These are phyloP conservation scores for Diaporthe eres DNA, from an alignment of 2,329 filamentous ascomycete genomes.

Conservation along the genomic window DNA sequence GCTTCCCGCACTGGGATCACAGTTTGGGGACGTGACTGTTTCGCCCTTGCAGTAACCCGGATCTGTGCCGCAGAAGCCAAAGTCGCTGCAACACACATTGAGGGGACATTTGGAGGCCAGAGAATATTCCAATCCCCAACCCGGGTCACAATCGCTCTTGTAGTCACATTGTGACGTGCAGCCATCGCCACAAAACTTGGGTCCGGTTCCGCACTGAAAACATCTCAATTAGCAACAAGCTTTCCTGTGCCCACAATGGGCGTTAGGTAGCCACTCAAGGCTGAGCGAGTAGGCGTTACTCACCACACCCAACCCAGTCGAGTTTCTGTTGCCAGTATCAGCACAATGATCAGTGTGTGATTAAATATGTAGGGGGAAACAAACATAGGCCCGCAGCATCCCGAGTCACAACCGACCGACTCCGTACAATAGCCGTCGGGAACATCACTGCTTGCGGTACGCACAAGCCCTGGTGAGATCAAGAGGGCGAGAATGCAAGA, in stretches of 20 bases:
- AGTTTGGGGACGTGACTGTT: not conserved
- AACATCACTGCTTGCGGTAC: not conserved
- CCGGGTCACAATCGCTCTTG: not conserved
- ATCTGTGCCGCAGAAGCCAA: not conserved
- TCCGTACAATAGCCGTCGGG: not conserved
- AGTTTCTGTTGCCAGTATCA: not conserved
- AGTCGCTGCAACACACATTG: not conserved
- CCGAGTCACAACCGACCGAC: not conserved
- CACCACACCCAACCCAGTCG: not conserved
- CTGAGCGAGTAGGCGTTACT: not conserved
- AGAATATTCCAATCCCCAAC: not conserved
- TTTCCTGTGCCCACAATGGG: too few species aligned
- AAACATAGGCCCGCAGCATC: not conserved
- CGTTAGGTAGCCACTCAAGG: too few species aligned
- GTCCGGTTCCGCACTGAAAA: not conserved
- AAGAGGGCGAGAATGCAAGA: too few species aligned
- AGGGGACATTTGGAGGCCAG: not conserved
- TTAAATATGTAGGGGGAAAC: not conserved
- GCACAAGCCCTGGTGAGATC: not conserved
- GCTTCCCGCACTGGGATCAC: not conserved
- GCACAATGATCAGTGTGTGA: not conserved
- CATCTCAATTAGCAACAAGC: too few species aligned
- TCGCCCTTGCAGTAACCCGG: not conserved
- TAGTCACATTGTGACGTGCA: not conserved
- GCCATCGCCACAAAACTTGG: not conserved